These are phyloP conservation scores for Castanopsis chinensis DNA, from an alignment of 306 rosid species.

Conservation along the genomic window DNA sequence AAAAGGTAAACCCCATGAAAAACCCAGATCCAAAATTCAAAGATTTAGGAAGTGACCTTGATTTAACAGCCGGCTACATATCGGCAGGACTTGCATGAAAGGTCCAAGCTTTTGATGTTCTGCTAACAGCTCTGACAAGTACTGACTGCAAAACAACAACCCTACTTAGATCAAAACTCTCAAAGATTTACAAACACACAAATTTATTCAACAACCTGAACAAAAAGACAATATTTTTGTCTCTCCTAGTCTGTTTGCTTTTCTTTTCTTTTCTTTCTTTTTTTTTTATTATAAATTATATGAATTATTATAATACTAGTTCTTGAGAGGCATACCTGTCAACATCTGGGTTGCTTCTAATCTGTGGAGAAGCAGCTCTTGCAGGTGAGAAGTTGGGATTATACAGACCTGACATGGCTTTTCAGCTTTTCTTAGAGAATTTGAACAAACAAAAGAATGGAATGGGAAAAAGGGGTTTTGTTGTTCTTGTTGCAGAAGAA, in stretches of 20 bases:
- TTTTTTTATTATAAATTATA: neutral
- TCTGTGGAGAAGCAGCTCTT: slow-evolving; percentile 97
- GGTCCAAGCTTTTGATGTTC: slow-evolving; percentile 97
- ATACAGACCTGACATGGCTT: slow-evolving; percentile 89
- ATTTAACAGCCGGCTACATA: slow-evolving; percentile 83
- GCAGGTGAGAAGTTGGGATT: slow-evolving; percentile 93
- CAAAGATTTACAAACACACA: slow-evolving; percentile 25
- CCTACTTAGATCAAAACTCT: slow-evolving; percentile 39
- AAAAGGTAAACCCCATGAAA: slow-evolving; percentile 5
- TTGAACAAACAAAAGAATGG: slow-evolving; percentile 43
- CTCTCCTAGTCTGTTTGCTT: neutral
- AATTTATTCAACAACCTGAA: slow-evolving; percentile 4
- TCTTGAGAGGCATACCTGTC: slow-evolving; percentile 53
- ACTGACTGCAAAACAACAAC: slow-evolving; percentile 56
- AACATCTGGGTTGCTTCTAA: slow-evolving; percentile 76
- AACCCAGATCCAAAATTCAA: slow-evolving; percentile 42
- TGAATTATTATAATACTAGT: slow-evolving; percentile 18
- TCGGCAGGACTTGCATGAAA: slow-evolving; percentile 85
- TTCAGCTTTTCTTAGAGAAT: slow-evolving; percentile 38
- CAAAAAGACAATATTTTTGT: slow-evolving; percentile 9
- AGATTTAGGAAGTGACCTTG: slow-evolving; percentile 56
- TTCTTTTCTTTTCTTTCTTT: no score
- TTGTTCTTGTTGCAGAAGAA: slow-evolving; percentile 56
- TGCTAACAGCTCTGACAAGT: slow-evolving; percentile 83
- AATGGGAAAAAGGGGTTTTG: slow-evolving; percentile 55